Conservation (phyloP, 345 rosid species). For the Dipteronia sinensis region DNA sequence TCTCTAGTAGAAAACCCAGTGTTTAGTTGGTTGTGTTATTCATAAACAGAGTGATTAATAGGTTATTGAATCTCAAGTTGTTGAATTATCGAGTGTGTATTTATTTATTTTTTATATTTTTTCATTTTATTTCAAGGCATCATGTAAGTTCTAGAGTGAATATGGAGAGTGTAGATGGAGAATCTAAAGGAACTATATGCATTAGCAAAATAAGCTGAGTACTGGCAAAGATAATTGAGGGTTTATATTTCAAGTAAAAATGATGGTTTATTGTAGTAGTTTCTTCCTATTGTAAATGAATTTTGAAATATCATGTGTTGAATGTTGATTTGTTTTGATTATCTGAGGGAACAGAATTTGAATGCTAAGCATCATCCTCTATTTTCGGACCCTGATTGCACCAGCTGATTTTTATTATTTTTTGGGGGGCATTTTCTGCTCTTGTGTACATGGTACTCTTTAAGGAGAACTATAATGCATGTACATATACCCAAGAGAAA, state of each 20-base stretch:
- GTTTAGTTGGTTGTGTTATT: not conserved
- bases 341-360: no score
- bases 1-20: not conserved
- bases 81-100: no score
- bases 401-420: no score
- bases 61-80: no score
- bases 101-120: not conserved
- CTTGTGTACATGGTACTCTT: no score
- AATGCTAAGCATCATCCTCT: not conserved
- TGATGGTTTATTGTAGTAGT: not conserved
- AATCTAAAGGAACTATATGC: not conserved
- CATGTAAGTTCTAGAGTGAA: not conserved
- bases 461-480: no score
- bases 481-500: not conserved
- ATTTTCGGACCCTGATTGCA: no score
- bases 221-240: not conserved
- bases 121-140: not conserved
- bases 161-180: not conserved
- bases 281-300: not conserved
- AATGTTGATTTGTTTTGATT: slow-evolving; percentile 2
- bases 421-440: no score
- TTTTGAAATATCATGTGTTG: not conserved
- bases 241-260: no score
- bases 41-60: no score
- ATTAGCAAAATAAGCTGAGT: not conserved